Evolutionary conservation across 257 asterid species (phyloP), one percentile per base, ranked within the genome.

Genomic region (Solanum appendiculatum): DNA sequence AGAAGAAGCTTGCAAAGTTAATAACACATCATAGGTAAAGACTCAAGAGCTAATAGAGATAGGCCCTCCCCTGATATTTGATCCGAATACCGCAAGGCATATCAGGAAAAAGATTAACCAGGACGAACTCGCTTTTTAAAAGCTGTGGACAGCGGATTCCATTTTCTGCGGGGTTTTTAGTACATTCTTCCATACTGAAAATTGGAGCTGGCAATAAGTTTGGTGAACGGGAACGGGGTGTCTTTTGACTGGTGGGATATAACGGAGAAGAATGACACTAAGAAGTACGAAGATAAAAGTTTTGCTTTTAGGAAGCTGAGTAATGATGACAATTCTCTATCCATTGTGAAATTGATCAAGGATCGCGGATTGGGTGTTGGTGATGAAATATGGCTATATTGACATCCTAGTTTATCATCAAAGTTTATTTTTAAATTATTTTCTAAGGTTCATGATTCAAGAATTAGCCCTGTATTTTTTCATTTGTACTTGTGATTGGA

Each of bases 151-250:
- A n/a, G n/a, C 12, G 11, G 66, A 56, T 21, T 56, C 27, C 27
- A 56, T 8, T 20, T 56, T 20, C 1, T 20, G 13, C 4, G 6
- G 8, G 0, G 0, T 56, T 56, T 21, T 8, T 0, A n/a, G 13
- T 8, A 3, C 11, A 18, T 54, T 54, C 11, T 54, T 54, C 25
- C 4, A n/a, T 11, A n/a, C 70, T n/a, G 1, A 18, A 63, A n/a
- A 6, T n/a, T 63, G 33, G 9, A 58, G 12, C 1, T 0, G 21
- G 60, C n/a, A n/a, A 58, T 10, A 58, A 58, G 13, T 20, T 58
- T 58, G 13, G 6, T 58, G 66, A 58, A 21, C 0, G 2, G 25
- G 66, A 5, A 21, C 25, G 5, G 10, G 66, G 66, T 21, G 66
- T 3, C 0, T 58, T 6, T 21, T 58, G 1, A 3, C 13, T 8